Evolutionary conservation across 2,329 filamentous ascomycete genomes (phyloP).

Genomic region (Didymella sp.): DNA sequence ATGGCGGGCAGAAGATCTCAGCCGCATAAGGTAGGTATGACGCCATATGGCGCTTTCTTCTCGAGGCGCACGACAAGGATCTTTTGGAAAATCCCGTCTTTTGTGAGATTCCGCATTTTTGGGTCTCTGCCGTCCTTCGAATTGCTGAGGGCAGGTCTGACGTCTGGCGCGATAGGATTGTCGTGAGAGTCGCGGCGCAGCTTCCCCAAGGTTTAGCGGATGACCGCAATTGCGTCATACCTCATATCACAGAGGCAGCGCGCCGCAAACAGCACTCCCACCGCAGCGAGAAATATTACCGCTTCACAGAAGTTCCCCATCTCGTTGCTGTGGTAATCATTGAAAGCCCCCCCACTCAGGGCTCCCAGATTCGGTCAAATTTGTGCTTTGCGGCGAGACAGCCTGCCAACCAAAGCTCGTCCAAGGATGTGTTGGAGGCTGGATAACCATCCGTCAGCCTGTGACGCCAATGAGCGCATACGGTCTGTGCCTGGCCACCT

Average conservation of each 20-base stretch:
- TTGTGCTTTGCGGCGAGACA: neutral
- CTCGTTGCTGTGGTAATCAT: neutral
- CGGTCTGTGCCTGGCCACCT: slow-evolving; percentile 2
- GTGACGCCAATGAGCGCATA: slow-evolving; percentile 21
- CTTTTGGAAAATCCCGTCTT: slow-evolving; percentile 9
- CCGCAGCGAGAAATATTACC: neutral
- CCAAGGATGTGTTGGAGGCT: slow-evolving; percentile 1
- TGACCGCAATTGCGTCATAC: slow-evolving; percentile 7
- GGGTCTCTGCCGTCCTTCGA: slow-evolving; percentile 16
- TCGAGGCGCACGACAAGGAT: slow-evolving; percentile 19
- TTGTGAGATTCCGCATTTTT: slow-evolving; percentile 21
- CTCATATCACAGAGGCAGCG: neutral
- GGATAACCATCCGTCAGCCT: neutral
- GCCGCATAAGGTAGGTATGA: slow-evolving; percentile 23
- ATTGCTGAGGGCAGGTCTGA: slow-evolving; percentile 11
- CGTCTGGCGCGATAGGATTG: slow-evolving; percentile 4
- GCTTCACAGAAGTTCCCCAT: neutral
- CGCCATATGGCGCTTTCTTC: slow-evolving; percentile 16
- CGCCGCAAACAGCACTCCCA: neutral
- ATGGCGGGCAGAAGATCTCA: slow-evolving; percentile 10
- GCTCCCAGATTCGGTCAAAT: slow-evolving; percentile 4
- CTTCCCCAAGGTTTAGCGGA: neutral
- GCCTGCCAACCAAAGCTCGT: neutral
- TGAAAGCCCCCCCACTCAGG: neutral
- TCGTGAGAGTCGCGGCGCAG: neutral